Evolutionary conservation across 2,329 filamentous ascomycete genomes (phyloP).

Genomic region (Apiospora hydei): DNA sequence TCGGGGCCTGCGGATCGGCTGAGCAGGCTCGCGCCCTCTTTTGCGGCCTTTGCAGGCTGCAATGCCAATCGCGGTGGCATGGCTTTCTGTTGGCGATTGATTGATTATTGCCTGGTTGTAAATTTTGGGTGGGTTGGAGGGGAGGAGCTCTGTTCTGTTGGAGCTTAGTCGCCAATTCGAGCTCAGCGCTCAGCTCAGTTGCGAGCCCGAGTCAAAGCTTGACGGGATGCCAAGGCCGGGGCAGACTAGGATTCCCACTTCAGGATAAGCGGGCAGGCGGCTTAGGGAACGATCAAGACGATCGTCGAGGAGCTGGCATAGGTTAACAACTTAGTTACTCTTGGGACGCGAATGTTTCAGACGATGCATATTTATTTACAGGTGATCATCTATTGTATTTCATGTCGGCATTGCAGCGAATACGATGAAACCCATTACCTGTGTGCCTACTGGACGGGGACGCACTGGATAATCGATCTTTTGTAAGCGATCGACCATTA

Average conservation of each 20-base stretch:
- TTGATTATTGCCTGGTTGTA: background rate
- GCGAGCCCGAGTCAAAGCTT: background rate
- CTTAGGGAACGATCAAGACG: background rate
- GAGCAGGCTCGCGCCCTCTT: background rate
- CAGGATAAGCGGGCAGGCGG: background rate
- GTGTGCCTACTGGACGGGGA: background rate
- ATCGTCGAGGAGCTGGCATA: too few species aligned
- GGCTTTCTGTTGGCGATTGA: slow-evolving; percentile 21
- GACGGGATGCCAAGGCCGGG: slow-evolving; percentile 8
- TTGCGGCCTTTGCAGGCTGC: slow-evolving; percentile 35
- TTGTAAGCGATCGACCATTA: background rate
- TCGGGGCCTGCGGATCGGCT: background rate
- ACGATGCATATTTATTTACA: too few species aligned
- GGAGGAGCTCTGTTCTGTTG: slow-evolving; percentile 7
- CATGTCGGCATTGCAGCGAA: too few species aligned
- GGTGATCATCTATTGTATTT: too few species aligned
- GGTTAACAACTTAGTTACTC: too few species aligned
- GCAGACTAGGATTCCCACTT: slow-evolving; percentile 1
- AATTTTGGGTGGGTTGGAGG: slow-evolving; percentile 13
- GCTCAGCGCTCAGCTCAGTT: background rate
- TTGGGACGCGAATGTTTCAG: too few species aligned
- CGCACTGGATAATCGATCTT: too few species aligned
- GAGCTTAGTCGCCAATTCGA: background rate
- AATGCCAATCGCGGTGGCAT: slow-evolving; percentile 43
- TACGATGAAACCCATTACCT: background rate